A percentile compares a stretch with the other conserved stretches of the same genome.
Conservation (phyloP, 1,139 yeast species). For the Saccharomyces pastorianus region DNA sequence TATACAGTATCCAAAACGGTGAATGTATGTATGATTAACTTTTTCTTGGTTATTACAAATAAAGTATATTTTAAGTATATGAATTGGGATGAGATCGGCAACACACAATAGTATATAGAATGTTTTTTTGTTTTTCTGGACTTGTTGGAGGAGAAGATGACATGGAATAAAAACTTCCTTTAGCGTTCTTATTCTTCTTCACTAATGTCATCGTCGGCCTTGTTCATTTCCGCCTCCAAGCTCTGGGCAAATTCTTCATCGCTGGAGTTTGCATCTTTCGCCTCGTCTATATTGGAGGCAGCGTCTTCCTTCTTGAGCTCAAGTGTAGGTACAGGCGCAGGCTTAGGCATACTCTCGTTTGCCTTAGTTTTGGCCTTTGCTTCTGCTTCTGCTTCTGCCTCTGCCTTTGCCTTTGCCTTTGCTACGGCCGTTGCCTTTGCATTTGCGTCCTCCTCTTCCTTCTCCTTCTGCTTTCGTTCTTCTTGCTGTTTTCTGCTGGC, state of each 20-base stretch:
- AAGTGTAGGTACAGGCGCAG: neutral
- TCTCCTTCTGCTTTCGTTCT: conserved; percentile 1
- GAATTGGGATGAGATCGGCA: neutral
- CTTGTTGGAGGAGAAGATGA: neutral
- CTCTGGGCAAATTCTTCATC: conserved; percentile 30
- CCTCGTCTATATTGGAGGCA: conserved; percentile 1
- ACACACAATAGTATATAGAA: neutral
- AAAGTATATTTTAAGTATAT: neutral
- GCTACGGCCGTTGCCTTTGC: neutral
- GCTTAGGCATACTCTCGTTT: neutral
- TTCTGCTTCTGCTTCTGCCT: neutral
- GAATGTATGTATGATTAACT: neutral
- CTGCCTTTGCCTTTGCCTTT: neutral
- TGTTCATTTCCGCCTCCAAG: conserved; percentile 29
- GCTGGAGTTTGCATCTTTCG: conserved; percentile 20
- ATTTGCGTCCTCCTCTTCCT: conserved; percentile 4
- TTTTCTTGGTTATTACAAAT: neutral
- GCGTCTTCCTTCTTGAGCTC: neutral
- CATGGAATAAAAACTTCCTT: neutral
- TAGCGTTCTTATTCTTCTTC: conserved; percentile 19
- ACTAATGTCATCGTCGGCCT: conserved; percentile 23
- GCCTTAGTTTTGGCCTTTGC: neutral
- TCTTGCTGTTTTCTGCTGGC: conserved; percentile 1
- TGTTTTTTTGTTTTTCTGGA: neutral
- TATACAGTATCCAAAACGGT: neutral